A percentile compares a stretch with the other conserved stretches of the same genome.
These are phyloP conservation scores for Nowakowskiella sp. DNA, from an alignment of 192 early-diverging fungal species.

Conservation along the genomic window DNA sequence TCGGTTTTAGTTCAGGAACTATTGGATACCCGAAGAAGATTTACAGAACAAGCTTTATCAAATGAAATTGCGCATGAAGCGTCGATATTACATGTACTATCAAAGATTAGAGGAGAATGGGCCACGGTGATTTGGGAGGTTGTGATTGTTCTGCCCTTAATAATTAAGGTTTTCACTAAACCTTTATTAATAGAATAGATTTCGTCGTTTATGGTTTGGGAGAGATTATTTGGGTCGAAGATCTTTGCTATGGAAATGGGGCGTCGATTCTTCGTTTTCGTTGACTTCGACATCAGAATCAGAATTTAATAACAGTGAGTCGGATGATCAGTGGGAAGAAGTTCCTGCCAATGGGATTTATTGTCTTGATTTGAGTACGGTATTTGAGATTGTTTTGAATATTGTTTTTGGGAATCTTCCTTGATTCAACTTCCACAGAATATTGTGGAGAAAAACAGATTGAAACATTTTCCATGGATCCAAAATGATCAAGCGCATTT, in stretches of 20 bases:
- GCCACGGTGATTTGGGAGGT: slow-evolving; percentile 68
- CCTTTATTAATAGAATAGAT: slow-evolving; percentile 1
- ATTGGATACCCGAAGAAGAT: slow-evolving; percentile 16
- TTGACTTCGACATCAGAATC: slow-evolving; percentile 42
- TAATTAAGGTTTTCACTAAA: background rate
- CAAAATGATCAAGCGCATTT: too few species aligned
- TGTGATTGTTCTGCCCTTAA: slow-evolving; percentile 14
- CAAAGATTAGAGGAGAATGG: slow-evolving; percentile 69
- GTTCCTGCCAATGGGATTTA: slow-evolving; percentile 74
- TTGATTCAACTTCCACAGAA: too few species aligned
- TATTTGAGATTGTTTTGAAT: slow-evolving; percentile 6
- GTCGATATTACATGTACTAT: slow-evolving; percentile 35
- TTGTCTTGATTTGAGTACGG: slow-evolving; percentile 45
- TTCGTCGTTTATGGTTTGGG: slow-evolving; percentile 62
- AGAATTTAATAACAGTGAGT: slow-evolving; percentile 17
- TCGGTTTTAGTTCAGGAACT: slow-evolving; percentile 31
- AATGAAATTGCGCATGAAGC: too few species aligned
- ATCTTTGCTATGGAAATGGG: slow-evolving; percentile 58
- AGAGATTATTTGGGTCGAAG: slow-evolving; percentile 81
- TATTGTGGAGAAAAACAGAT: too few species aligned
- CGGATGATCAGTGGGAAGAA: slow-evolving; percentile 55
- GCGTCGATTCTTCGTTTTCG: slow-evolving; percentile 19
- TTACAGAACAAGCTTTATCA: slow-evolving; percentile 10
- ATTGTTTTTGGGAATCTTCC: too few species aligned
- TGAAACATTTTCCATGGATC: too few species aligned